phyloP scores from a whole-genome alignment of 805 yeast genomes.

The Pichia kluyveri region DNA sequence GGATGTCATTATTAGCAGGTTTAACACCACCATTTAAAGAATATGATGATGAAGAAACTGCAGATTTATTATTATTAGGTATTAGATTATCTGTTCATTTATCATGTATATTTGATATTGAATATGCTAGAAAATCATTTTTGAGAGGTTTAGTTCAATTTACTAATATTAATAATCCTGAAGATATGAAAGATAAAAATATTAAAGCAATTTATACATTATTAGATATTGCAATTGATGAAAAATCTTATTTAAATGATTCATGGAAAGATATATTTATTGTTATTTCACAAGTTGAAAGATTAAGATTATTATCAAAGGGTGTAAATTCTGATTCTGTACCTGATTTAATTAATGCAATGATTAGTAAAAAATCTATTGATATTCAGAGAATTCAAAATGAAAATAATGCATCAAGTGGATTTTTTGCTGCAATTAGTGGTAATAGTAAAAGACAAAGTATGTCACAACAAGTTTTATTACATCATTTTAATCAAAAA shows the following conservation, averaged over 20 bases:
- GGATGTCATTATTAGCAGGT: slow-evolving; percentile 97
- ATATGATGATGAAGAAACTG: slow-evolving; percentile 64
- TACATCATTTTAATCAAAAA: slow-evolving; percentile 64
- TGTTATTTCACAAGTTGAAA: slow-evolving; percentile 83
- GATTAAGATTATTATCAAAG: slow-evolving; percentile 78
- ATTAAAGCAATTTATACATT: slow-evolving; percentile 70
- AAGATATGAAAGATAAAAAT: slow-evolving; percentile 71
- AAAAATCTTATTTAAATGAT: slow-evolving; percentile 62
- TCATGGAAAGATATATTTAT: slow-evolving; percentile 84
- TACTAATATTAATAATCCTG: slow-evolving; percentile 67
- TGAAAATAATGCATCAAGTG: slow-evolving; percentile 3
- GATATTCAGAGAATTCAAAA: slow-evolving; percentile 18
- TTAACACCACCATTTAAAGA: slow-evolving; percentile 90
- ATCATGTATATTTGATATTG: slow-evolving; percentile 74
- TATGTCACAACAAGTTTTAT: slow-evolving; percentile 59
- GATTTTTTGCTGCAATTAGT: slow-evolving; percentile 46
- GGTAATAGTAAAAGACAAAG: slow-evolving; percentile 33
- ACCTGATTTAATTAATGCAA: slow-evolving; percentile 79
- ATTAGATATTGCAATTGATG: slow-evolving; percentile 66
- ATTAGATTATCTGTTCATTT: slow-evolving; percentile 74
- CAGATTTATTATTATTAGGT: slow-evolving; percentile 73
- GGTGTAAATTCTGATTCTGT: slow-evolving; percentile 78
- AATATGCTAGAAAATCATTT: slow-evolving; percentile 80
- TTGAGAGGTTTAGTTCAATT: slow-evolving; percentile 86
- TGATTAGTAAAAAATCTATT: slow-evolving; percentile 44